Conservation (phyloP, 1,284 basidiomycete species). For the Taiwanofungus camphoratus region DNA sequence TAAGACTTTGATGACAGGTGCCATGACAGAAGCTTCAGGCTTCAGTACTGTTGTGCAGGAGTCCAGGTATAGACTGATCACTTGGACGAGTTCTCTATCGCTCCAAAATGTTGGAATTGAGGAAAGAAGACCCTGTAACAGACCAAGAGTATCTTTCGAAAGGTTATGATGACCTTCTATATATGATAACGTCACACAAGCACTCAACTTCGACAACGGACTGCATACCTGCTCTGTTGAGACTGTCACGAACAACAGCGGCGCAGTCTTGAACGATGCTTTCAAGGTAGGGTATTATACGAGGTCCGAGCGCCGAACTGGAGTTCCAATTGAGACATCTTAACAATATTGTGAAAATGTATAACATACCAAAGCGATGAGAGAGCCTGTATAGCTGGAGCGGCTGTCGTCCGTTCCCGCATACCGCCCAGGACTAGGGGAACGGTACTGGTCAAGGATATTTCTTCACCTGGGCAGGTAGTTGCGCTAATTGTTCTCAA, state of each 20-base stretch:
- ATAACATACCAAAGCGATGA: conserved; percentile 53
- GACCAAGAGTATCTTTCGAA: conserved; percentile 37
- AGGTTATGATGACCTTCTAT: conserved; percentile 18
- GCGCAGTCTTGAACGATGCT: conserved; percentile 62
- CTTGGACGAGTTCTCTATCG: conserved; percentile 46
- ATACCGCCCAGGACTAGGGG: conserved; percentile 51
- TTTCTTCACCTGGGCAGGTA: conserved; percentile 61
- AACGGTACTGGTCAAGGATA: conserved; percentile 50
- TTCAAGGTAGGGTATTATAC: conserved; percentile 79
- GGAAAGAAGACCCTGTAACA: conserved; percentile 50
- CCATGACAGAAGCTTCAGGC: conserved; percentile 23
- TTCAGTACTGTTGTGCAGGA: conserved; percentile 25
- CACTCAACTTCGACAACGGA: not conserved
- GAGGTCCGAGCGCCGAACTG: conserved; percentile 76
- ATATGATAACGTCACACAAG: not conserved
- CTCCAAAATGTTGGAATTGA: conserved; percentile 73
- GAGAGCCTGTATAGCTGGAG: conserved; percentile 48
- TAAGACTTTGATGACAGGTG: conserved; percentile 47
- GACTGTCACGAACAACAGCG: conserved; percentile 37
- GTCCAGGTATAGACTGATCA: conserved; percentile 55
- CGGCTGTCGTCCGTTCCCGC: conserved; percentile 31
- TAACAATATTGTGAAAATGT: not conserved
- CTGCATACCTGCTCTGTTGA: conserved; percentile 19
- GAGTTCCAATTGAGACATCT: not conserved
- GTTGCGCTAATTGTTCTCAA: conserved; percentile 55